Evolutionary conservation across 192 early-diverging fungal species (phyloP).

Genomic region (Backusella morwellensis): DNA sequence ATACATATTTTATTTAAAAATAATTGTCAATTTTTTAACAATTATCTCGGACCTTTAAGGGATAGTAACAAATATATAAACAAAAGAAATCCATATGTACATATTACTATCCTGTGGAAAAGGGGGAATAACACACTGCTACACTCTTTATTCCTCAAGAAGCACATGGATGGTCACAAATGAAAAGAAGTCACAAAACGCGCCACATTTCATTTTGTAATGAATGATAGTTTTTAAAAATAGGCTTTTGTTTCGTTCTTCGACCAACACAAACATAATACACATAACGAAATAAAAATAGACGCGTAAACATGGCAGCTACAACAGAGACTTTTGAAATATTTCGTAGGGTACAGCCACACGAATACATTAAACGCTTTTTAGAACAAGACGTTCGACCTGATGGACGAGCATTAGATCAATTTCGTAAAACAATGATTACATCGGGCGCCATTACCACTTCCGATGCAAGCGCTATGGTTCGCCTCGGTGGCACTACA

Average conservation of each 20-base stretch:
- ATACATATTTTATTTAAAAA: no score
- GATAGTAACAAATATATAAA: no score
- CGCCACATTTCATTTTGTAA: background rate
- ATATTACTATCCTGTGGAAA: no score
- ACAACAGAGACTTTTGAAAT: slow-evolving; percentile 52
- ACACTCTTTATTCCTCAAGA: background rate
- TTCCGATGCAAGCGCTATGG: slow-evolving; percentile 83
- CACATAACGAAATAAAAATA: background rate
- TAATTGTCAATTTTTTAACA: no score
- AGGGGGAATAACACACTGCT: no score
- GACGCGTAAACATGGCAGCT: background rate
- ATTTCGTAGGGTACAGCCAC: slow-evolving; percentile 85
- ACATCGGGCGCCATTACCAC: slow-evolving; percentile 72
- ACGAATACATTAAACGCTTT: slow-evolving; percentile 86
- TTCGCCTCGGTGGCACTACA: slow-evolving; percentile 84
- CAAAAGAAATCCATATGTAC: no score
- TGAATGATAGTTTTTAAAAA: background rate
- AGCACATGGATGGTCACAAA: background rate
- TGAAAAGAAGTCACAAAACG: background rate
- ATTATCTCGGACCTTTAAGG: no score
- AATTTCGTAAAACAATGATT: slow-evolving; percentile 67
- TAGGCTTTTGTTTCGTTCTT: background rate
- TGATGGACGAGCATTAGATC: slow-evolving; percentile 71
- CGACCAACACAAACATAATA: background rate
- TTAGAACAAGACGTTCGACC: slow-evolving; percentile 75